Percentiles rank a stretch among this genome's conserved stretches.
Conservation (phyloP, 1,284 basidiomycete species). For the Gymnopus androsaceus region DNA sequence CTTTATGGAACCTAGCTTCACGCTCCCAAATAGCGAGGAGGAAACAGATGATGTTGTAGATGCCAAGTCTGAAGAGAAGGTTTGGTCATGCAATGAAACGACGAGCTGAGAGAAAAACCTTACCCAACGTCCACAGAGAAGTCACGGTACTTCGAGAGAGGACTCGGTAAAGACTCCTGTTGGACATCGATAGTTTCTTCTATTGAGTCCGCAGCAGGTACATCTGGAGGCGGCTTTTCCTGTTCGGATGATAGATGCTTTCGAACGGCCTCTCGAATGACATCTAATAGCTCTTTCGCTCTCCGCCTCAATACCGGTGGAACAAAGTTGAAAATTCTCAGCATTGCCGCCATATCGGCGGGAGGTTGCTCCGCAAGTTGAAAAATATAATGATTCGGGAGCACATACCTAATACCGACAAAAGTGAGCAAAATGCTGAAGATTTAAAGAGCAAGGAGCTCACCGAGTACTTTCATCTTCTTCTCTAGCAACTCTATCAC, state of each 20-base stretch:
- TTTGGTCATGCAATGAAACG: background rate
- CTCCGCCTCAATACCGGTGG: constrained; percentile 63
- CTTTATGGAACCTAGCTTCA: background rate
- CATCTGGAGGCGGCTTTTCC: background rate
- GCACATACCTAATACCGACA: constrained; percentile 55
- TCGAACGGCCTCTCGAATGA: constrained; percentile 55
- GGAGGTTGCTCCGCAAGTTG: constrained; percentile 67
- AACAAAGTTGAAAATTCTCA: constrained; percentile 56
- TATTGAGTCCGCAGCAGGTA: no score
- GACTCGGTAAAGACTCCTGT: no score
- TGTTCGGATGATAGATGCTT: constrained; percentile 20
- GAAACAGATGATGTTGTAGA: background rate
- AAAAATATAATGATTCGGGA: constrained; percentile 75
- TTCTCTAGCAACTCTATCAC: constrained; percentile 78
- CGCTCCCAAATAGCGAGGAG: background rate
- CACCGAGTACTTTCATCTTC: constrained; percentile 88
- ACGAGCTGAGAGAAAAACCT: background rate
- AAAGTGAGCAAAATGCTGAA: constrained; percentile 11
- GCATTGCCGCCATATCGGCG: constrained; percentile 57
- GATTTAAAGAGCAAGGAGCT: constrained; percentile 28
- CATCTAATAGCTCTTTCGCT: constrained; percentile 62
- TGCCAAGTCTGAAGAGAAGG: background rate
- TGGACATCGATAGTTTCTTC: no score
- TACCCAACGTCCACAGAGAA: constrained; percentile 4
- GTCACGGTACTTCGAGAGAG: no score